A percentile compares a stretch with the other conserved stretches of the same genome.
Evolutionary conservation across 768 basidiomycete genomes (phyloP).

Genomic region (Tricholoma flavovirens): DNA sequence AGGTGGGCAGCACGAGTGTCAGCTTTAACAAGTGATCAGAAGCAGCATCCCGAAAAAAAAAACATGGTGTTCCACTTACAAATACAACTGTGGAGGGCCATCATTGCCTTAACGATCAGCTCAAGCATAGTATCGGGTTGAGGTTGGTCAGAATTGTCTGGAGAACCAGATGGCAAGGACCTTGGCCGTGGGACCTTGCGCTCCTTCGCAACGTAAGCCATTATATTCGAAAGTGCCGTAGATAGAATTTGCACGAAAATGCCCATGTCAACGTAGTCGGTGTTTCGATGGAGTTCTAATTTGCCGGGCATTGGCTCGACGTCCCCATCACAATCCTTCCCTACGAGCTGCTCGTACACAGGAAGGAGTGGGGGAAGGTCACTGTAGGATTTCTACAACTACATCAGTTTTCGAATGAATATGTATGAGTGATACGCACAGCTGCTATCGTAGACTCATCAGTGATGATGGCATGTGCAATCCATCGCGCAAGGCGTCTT

Average conservation of each 20-base stretch:
- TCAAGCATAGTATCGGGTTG: conserved; percentile 38
- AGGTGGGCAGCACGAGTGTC: conserved; percentile 72
- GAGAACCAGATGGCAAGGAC: conserved; percentile 2
- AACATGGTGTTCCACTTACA: conserved; percentile 34
- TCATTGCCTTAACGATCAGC: conserved; percentile 41
- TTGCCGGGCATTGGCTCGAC: conserved; percentile 28
- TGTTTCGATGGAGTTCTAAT: conserved; percentile 50
- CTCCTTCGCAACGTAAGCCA: conserved; percentile 51
- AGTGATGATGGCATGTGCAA: conserved; percentile 47
- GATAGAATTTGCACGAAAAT: conserved; percentile 53
- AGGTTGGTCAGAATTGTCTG: conserved; percentile 13
- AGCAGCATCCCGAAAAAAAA: not conserved
- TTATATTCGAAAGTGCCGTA: conserved; percentile 52
- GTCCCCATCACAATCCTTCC: conserved; percentile 22
- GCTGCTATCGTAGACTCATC: conserved; percentile 17
- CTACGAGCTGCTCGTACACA: conserved; percentile 45
- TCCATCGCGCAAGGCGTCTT: conserved; percentile 49
- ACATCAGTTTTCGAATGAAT: conserved; percentile 3
- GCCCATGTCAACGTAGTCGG: conserved; percentile 57
- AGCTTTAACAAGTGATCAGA: conserved; percentile 29
- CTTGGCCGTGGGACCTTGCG: conserved; percentile 15
- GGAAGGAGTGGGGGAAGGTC: conserved; percentile 46
- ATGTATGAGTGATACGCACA: conserved; percentile 16
- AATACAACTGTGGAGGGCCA: conserved; percentile 53
- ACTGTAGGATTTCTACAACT: conserved; percentile 34